Base-by-base conservation (phyloP, 2,329 filamentous ascomycete species). In the Aspergillus sp. region DNA sequence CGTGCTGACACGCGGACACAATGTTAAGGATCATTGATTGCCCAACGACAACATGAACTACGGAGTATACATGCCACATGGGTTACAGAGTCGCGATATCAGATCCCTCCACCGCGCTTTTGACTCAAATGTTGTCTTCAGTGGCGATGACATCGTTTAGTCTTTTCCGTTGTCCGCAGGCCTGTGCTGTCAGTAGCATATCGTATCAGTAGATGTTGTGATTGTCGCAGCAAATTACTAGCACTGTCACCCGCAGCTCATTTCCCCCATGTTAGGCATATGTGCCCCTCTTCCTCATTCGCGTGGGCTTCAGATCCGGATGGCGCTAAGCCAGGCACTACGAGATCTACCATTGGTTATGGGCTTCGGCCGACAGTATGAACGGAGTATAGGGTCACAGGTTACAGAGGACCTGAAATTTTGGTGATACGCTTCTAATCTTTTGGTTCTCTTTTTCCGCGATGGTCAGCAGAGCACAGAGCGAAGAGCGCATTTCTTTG, bases 251-350 rank as follows among this genome's bases (percentile, higher is more conserved):
- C 19, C 36, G 36, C 36, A 39, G 36, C 12, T 51, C 45, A 46
- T 47, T 19, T 1, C 36, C 12, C 27, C 36, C 36, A 28, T 39
- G 36, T 39, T 39, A 39, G 36, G 19, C 36, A 39, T 39, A 39
- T 19, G 30, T 26, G 19, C 5, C 19, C 27, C 27, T 26, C 19
- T 9, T 27, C 27, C 9, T 26, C 36, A 50, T 52, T 58, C 50
- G 51, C 54, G 55, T 57, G 55, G 19, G 54, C 51, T 54, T 48
- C 47, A 54, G 55, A 56, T 53, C 51, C 52, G 43, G 52, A 43
- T 48, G 48, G 48, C 53, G 46, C 52, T 47, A 53, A 55, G 46
- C 41, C 46, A 53, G 47, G 49, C 47, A 50, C 51, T 53, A 52
- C 52, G 43, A 48, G 51, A 52, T 52, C 19, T 19, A 19, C 19